Evolutionary conservation across 139 green algal genomes (phyloP).

Genomic region (Zygnema cylindricum): DNA sequence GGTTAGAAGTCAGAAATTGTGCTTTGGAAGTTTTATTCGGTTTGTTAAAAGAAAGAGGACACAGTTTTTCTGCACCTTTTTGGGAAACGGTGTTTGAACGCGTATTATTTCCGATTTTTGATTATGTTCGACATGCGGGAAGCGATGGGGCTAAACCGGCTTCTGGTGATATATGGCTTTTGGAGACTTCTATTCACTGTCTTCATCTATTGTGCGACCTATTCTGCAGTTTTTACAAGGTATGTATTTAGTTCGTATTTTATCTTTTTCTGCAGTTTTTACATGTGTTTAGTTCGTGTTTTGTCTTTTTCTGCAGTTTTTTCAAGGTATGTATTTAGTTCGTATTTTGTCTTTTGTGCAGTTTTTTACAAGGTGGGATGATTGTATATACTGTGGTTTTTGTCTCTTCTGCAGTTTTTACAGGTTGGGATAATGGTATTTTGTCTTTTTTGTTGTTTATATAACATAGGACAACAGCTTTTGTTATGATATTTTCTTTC

Average conservation of each 20-base stretch:
- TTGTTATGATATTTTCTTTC: too few species aligned
- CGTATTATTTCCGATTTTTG: constrained; percentile 97
- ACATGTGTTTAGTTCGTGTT: too few species aligned
- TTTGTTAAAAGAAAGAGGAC: constrained; percentile 88
- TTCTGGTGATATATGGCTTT: constrained; percentile 44
- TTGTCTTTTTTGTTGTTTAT: too few species aligned
- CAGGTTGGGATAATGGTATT: too few species aligned
- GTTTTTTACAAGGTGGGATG: too few species aligned
- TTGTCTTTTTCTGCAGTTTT: constrained; percentile 89
- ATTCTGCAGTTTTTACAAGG: constrained; percentile 81
- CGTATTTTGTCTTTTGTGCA: too few species aligned
- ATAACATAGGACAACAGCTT: too few species aligned
- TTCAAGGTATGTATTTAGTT: constrained; percentile 66
- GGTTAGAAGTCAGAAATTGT: constrained; percentile 81
- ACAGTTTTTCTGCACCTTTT: constrained; percentile 86
- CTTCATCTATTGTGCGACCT: constrained; percentile 94
- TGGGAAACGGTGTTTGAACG: constrained; percentile 92
- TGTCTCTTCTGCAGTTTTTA: constrained; percentile 92
- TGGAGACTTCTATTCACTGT: constrained; percentile 57
- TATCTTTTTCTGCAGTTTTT: too few species aligned
- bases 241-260: too few species aligned
- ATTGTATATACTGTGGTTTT: too few species aligned
- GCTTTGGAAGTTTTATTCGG: constrained; percentile 87
- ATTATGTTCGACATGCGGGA: constrained; percentile 79
- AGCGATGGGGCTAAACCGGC: constrained; percentile 55